Evolutionary conservation across 2,329 filamentous ascomycete species (phyloP).

Genomic region (Elsinoe australis): DNA sequence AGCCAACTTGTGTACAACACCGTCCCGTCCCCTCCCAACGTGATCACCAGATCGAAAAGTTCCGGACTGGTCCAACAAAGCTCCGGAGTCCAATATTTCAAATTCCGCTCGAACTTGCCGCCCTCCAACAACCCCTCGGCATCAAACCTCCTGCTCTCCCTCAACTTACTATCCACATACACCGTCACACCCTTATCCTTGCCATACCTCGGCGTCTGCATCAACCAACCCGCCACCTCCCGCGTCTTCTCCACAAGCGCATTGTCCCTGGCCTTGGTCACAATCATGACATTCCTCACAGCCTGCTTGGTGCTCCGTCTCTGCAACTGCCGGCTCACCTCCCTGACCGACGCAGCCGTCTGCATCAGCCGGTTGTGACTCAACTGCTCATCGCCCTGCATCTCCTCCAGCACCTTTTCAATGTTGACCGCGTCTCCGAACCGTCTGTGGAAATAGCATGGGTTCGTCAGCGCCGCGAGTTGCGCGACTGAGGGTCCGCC

Average conservation of each 20-base stretch:
- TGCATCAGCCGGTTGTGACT: conserved; percentile 91
- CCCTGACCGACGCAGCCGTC: conserved; percentile 87
- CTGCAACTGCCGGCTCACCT: conserved; percentile 92
- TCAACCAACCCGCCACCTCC: conserved; percentile 79
- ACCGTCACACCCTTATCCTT: conserved; percentile 88
- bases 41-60: conserved; percentile 89
- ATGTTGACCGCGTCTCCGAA: conserved; percentile 96
- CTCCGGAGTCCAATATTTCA: conserved; percentile 93
- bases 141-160: conserved; percentile 80
- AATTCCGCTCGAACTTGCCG: conserved; percentile 64
- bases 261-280: conserved; percentile 96
- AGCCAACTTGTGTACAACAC: conserved; percentile 85
- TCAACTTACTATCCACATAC: conserved; percentile 94
- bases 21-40: conserved; percentile 77
- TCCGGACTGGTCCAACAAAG: conserved; percentile 91
- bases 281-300: conserved; percentile 93
- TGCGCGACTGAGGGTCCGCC: conserved; percentile 25
- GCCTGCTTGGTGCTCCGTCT: conserved; percentile 84
- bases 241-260: conserved; percentile 80
- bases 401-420: conserved; percentile 89
- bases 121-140: conserved; percentile 61
- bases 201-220: conserved; percentile 79
- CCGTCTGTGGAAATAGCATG: conserved; percentile 95
- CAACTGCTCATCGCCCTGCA: conserved; percentile 77
- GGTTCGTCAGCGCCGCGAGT: conserved; percentile 70